phyloP scores from a whole-genome alignment of 2,329 filamentous ascomycete genomes.

The Monosporascus ibericus region DNA sequence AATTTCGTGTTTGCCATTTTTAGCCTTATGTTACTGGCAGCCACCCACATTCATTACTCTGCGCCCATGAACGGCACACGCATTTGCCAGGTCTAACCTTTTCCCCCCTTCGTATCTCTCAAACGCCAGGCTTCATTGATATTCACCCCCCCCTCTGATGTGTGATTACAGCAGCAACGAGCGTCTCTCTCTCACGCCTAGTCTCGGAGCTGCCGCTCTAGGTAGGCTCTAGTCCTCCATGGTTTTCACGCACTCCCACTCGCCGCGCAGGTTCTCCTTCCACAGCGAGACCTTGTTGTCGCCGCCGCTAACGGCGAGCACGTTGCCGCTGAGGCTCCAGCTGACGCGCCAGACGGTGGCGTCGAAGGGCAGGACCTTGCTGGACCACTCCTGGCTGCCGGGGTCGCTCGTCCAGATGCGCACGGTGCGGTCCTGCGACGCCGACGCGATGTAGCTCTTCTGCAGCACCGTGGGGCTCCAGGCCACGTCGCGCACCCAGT shows the following conservation, averaged over 20 bases:
- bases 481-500: slow-evolving; percentile 96
- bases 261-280: slow-evolving; percentile 96
- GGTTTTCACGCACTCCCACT: slow-evolving; percentile 96
- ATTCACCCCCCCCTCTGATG: background rate
- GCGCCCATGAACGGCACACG: background rate
- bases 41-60: too few species aligned
- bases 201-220: background rate
- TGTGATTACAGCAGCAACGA: background rate
- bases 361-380: slow-evolving; percentile 82
- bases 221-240: slow-evolving; percentile 69
- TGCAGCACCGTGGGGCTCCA: slow-evolving; percentile 94
- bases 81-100: background rate
- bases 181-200: background rate
- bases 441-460: slow-evolving; percentile 94
- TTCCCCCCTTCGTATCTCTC: background rate
- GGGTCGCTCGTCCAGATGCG: slow-evolving; percentile 88
- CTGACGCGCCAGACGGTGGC: slow-evolving; percentile 90
- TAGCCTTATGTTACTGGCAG: too few species aligned
- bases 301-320: slow-evolving; percentile 84
- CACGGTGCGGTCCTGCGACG: slow-evolving; percentile 94
- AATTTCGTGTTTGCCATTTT: too few species aligned
- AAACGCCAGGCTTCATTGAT: background rate
- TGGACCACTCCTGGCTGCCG: slow-evolving; percentile 68
- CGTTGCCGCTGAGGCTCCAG: slow-evolving; percentile 96
- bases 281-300: slow-evolving; percentile 97